phyloP scores from a whole-genome alignment of 2,329 filamentous ascomycete species.

The Neurospora sp. region DNA sequence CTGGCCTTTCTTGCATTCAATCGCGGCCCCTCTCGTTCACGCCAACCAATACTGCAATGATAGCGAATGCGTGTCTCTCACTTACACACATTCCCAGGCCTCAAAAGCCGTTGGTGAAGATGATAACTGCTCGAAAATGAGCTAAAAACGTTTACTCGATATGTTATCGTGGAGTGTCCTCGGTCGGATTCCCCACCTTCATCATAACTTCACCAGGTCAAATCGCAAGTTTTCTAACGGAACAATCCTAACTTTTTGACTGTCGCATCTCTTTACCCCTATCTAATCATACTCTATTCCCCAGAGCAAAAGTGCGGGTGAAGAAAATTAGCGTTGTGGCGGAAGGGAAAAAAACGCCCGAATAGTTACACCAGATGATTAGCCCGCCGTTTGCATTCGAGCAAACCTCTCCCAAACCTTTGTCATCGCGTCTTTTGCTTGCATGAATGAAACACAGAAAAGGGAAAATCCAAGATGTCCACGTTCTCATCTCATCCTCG shows the following conservation, averaged over 20 bases:
- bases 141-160: background rate
- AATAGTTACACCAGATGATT: background rate
- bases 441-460: background rate
- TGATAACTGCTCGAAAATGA: background rate
- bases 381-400: background rate
- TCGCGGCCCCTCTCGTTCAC: background rate
- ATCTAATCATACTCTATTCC: background rate
- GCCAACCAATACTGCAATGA: background rate
- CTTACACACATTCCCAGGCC: background rate
- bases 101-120: background rate
- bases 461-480: background rate
- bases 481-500: background rate
- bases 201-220: background rate
- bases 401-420: background rate
- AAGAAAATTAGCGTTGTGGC: background rate
- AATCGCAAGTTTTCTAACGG: background rate
- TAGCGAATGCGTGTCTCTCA: background rate
- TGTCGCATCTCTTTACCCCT: background rate
- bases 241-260: background rate
- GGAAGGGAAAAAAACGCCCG: background rate
- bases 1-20: background rate
- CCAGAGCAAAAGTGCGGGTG: background rate
- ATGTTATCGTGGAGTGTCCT: background rate
- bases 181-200: background rate
- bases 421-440: background rate